Percentiles rank a stretch among this genome's conserved stretches.
phyloP scores from a whole-genome alignment of 768 basidiomycete species.

The Amanita pseudoporphyria region DNA sequence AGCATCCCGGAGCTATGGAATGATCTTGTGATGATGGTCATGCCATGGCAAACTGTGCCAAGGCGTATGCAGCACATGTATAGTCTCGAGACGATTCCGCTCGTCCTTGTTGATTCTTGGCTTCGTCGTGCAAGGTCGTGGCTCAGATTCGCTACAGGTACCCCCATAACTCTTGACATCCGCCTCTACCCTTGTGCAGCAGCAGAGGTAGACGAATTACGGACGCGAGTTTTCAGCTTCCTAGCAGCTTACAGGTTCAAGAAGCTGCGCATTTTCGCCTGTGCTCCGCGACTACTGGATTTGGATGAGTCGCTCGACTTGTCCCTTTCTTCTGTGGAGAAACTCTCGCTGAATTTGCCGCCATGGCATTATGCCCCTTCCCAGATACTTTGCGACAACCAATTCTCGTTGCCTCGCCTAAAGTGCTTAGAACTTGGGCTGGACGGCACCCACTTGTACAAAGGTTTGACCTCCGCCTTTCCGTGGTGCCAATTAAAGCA shows the following conservation, averaged over 20 bases:
- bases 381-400: background rate
- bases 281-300: background rate
- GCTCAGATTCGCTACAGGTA: background rate
- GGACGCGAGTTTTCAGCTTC: background rate
- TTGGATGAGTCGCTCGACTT: background rate
- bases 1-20: background rate
- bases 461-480: background rate
- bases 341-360: background rate
- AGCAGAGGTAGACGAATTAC: background rate
- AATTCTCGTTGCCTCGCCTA: background rate
- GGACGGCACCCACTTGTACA: background rate
- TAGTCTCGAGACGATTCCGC: background rate
- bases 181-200: background rate
- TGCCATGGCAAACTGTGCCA: too few species aligned
- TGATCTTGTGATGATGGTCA: background rate
- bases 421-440: background rate
- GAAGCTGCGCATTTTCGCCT: background rate
- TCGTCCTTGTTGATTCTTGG: background rate
- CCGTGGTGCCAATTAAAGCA: background rate
- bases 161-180: background rate
- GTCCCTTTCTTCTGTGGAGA: background rate
- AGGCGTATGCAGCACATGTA: background rate
- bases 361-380: background rate
- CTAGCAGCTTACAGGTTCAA: background rate
- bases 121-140: background rate